Conservation (phyloP, 78 protist species). For the Dictyostelium brefeldianum region DNA sequence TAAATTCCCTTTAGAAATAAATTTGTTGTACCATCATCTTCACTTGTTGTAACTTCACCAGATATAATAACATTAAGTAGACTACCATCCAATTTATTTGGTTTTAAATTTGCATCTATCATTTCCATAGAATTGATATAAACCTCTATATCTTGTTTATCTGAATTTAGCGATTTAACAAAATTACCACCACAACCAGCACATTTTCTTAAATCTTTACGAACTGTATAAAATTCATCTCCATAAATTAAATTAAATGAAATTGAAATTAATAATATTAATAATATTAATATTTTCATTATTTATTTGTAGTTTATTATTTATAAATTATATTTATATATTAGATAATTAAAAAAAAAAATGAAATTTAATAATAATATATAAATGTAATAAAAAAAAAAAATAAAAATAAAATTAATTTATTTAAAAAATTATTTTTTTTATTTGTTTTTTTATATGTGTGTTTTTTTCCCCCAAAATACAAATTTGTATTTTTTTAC, state of each 20-base stretch:
- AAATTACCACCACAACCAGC: slow-evolving; percentile 13
- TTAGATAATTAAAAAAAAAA: too few relatives aligned
- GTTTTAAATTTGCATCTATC: neutral
- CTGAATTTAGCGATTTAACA: neutral
- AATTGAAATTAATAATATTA: neutral
- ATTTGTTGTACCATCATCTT: neutral
- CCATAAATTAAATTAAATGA: neutral
- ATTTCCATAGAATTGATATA: neutral
- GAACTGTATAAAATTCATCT: neutral
- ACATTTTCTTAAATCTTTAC: slow-evolving; percentile 33
- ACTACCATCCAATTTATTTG: neutral
- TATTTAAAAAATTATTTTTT: too few relatives aligned
- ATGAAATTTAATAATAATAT: too few relatives aligned
- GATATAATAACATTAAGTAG: neutral
- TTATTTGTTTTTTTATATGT: too few relatives aligned
- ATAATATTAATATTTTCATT: neutral
- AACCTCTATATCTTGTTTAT: neutral
- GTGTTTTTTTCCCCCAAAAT: too few relatives aligned
- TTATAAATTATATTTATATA: too few relatives aligned
- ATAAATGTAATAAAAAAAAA: too few relatives aligned
- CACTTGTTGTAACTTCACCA: neutral
- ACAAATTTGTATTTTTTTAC: too few relatives aligned
- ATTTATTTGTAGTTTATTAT: neutral
- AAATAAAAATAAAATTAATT: too few relatives aligned
- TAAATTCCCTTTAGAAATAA: neutral